Evolutionary conservation across 139 green algal species (phyloP).

Genomic region (Pseudopediastrum boryanum): DNA sequence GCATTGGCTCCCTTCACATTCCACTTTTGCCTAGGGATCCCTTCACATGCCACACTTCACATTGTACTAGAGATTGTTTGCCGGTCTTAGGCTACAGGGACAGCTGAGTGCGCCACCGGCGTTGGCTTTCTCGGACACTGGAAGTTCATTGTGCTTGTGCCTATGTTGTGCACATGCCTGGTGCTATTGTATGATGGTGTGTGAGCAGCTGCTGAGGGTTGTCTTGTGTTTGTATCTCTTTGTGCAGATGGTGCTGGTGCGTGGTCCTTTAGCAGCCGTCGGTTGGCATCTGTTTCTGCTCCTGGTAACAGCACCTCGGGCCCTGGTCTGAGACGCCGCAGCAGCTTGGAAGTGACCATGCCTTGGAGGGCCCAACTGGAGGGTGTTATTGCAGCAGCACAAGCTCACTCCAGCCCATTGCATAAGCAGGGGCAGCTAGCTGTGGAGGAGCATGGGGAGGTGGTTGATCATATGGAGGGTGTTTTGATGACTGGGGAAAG

Average conservation of each 20-base stretch:
- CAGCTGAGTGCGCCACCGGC: no score
- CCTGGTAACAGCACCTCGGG: not conserved
- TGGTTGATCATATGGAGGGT: not conserved
- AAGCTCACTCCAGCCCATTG: not conserved
- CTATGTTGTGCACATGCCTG: not conserved
- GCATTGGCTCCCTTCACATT: no score
- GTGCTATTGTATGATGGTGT: not conserved
- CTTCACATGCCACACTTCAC: no score
- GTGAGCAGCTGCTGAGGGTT: not conserved
- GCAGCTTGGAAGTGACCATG: constrained; percentile 34
- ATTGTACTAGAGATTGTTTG: no score
- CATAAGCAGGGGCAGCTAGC: not conserved
- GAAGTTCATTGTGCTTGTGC: no score
- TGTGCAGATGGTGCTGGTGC: no score
- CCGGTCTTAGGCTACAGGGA: no score
- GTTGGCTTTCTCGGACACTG: no score
- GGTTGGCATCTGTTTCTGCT: not conserved
- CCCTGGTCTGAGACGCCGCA: not conserved
- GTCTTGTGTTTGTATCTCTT: constrained; percentile 3
- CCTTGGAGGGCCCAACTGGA: constrained; percentile 23
- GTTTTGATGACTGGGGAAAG: not conserved
- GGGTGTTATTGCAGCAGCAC: constrained; percentile 17
- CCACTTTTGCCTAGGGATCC: no score
- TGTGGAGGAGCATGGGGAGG: not conserved
- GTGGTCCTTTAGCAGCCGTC: not conserved